phyloP scores from a whole-genome alignment of 2,329 filamentous ascomycete genomes.

The Colletotrichum scovillei region DNA sequence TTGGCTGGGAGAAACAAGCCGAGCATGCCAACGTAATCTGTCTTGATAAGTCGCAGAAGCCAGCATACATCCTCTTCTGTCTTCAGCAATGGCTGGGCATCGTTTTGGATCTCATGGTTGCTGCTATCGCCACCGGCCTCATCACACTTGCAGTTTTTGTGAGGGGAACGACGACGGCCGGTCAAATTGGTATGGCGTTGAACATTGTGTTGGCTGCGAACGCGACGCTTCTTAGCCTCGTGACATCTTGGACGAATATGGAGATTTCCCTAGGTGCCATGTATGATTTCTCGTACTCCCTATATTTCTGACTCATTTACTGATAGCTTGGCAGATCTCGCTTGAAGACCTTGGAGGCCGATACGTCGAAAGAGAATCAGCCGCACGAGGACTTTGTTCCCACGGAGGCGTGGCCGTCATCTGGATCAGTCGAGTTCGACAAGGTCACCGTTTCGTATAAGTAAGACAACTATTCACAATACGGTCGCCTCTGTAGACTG shows the following conservation, averaged over 20 bases:
- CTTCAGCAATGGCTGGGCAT: slow-evolving; percentile 68
- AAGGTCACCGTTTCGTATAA: slow-evolving; percentile 47
- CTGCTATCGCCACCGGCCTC: slow-evolving; percentile 57
- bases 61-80: slow-evolving; percentile 67
- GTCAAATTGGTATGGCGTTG: slow-evolving; percentile 39
- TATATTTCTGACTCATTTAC: background rate
- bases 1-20: slow-evolving; percentile 60
- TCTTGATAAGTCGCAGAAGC: slow-evolving; percentile 65
- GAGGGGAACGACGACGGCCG: slow-evolving; percentile 23
- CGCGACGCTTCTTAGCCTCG: slow-evolving; percentile 43
- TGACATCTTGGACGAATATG: slow-evolving; percentile 45
- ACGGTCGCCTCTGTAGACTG: background rate
- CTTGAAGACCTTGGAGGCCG: slow-evolving; percentile 42
- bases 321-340: slow-evolving; percentile 30
- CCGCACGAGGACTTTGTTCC: slow-evolving; percentile 38
- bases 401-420: slow-evolving; percentile 45
- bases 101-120: slow-evolving; percentile 61
- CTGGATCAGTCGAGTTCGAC: slow-evolving; percentile 46
- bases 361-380: slow-evolving; percentile 42
- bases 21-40: slow-evolving; percentile 57
- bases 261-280: slow-evolving; percentile 44
- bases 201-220: slow-evolving; percentile 41
- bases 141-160: slow-evolving; percentile 54
- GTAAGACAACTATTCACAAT: background rate
- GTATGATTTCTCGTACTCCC: background rate